Percentiles rank a stretch among this genome's conserved stretches.
Evolutionary conservation across 192 early-diverging fungal species (phyloP).

Genomic region (Lobulomyces angularis): DNA sequence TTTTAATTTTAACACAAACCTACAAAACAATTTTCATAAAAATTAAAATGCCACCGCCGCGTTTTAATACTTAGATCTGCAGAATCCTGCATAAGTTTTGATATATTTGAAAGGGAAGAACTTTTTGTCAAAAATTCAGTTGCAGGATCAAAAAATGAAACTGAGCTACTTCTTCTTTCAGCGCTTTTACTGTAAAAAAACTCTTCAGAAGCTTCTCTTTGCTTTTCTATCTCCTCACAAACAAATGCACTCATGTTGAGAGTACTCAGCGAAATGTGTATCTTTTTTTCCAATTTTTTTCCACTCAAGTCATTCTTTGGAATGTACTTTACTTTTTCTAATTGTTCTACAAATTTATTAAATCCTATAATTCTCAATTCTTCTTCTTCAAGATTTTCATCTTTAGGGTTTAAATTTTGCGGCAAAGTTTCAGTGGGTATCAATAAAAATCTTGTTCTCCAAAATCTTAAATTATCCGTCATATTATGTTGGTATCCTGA

Average conservation of each 20-base stretch:
- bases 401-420: slow-evolving; percentile 30
- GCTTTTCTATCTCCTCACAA: background rate
- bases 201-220: background rate
- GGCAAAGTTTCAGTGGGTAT: slow-evolving; percentile 66
- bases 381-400: slow-evolving; percentile 67
- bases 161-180: slow-evolving; percentile 21
- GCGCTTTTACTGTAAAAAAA: slow-evolving; percentile 1
- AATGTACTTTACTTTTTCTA: slow-evolving; percentile 52
- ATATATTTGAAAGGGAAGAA: slow-evolving; percentile 39
- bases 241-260: slow-evolving; percentile 6
- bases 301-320: slow-evolving; percentile 21
- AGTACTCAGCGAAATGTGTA: slow-evolving; percentile 5
- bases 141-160: slow-evolving; percentile 12
- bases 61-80: slow-evolving; percentile 57
- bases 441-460: slow-evolving; percentile 79
- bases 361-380: slow-evolving; percentile 79
- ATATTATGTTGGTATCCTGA: slow-evolving; percentile 72
- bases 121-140: slow-evolving; percentile 26
- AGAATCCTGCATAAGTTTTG: slow-evolving; percentile 58
- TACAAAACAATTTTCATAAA: slow-evolving; percentile 60
- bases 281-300: background rate
- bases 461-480: slow-evolving; percentile 67
- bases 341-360: slow-evolving; percentile 68
- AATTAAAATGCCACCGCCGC: slow-evolving; percentile 71
- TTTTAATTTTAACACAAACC: no score